Evolutionary conservation across 2,329 filamentous ascomycete species (phyloP), one percentile per base, ranked within the genome.

Genomic region (Fragosphaeria purpurea): DNA sequence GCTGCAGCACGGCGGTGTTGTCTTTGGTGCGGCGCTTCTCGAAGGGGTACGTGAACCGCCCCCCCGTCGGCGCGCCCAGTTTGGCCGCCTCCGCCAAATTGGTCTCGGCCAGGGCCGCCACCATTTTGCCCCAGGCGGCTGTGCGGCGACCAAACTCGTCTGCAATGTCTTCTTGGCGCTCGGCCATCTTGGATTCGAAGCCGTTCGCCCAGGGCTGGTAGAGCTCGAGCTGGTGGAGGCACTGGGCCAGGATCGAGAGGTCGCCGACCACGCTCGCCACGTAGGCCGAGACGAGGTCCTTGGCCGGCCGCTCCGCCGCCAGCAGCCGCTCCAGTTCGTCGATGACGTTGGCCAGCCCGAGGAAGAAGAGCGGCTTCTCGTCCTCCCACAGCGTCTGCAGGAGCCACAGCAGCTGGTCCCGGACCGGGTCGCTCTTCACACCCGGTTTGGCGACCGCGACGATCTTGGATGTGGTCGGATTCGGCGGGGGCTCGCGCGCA

Each of bases 251-350:
- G 37, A 79, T 67, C 3, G 72, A 67, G 0, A 78, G 59, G 12
- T 75, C 68, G 3, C 69, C 67, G 7, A 79, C 64, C 0, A 66
- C 41, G 0, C 50, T 50, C 2, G 63, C 63, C 0, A 74, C 54
- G 11, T 55, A 61, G 0, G 63, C 41, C 0, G 74, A 70, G 1
- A 76, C 50, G 6, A 74, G 53, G 1, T 62, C 60, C 13, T 61
- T 59, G 1, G 64, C 66, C 6, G 60, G 52, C 1, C 61, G 57
- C 6, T 75, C 68, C 1, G 59, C 55, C 47, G 69, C 55, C 1
- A 74, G 50, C 4, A 75, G 61, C 7, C 70, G 67, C 31, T 73
- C 71, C 2, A 78, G 58, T 56, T 77, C 73, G 53, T 79, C 74
- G 10, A 76, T 12, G 0, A 61, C 3, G 12, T 22, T n/a, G 1